A percentile compares a stretch with the other conserved stretches of the same genome.
phyloP scores from a whole-genome alignment of 345 rosid genomes.

The Melastoma malabathricum region DNA sequence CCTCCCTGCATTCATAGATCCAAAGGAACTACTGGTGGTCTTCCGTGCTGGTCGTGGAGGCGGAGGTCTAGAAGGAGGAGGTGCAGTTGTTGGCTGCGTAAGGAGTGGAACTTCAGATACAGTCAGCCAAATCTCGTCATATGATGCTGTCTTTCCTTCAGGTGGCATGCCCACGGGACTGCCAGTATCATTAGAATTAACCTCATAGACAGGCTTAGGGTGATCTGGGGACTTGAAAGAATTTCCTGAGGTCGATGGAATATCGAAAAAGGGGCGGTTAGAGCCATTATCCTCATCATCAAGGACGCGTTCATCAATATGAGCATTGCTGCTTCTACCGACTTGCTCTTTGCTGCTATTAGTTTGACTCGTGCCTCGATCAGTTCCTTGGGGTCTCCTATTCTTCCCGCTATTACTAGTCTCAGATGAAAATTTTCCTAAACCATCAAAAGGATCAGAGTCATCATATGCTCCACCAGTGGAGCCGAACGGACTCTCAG shows the following conservation, averaged over 20 bases:
- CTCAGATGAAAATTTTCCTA: constrained; percentile 44
- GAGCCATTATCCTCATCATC: constrained; percentile 32
- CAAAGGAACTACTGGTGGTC: constrained; percentile 24
- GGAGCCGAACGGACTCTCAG: constrained; percentile 8
- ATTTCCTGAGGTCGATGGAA: constrained; percentile 22
- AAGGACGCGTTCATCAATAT: constrained; percentile 25
- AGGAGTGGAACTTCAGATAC: constrained; percentile 88
- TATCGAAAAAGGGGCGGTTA: constrained; percentile 27
- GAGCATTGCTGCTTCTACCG: constrained; percentile 19
- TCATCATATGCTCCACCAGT: constrained; percentile 36
- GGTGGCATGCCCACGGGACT: constrained; percentile 24
- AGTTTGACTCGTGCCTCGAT: constrained; percentile 22
- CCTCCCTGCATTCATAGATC: constrained; percentile 31
- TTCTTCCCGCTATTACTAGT: constrained; percentile 33
- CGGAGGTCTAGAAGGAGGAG: constrained; percentile 97
- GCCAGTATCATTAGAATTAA: constrained; percentile 21
- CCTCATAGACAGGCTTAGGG: constrained; percentile 32
- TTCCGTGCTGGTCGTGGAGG: constrained; percentile 80
- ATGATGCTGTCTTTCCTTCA: constrained; percentile 40
- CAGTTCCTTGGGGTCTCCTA: constrained; percentile 32
- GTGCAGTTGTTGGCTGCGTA: constrained; percentile 70
- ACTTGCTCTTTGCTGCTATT: constrained; percentile 24
- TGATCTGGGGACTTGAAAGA: constrained; percentile 23
- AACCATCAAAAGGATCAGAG: constrained; percentile 46
- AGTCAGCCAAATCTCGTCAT: constrained; percentile 79